phyloP scores from a whole-genome alignment of 1,284 basidiomycete genomes.

The Marasmius tenuissimus region DNA sequence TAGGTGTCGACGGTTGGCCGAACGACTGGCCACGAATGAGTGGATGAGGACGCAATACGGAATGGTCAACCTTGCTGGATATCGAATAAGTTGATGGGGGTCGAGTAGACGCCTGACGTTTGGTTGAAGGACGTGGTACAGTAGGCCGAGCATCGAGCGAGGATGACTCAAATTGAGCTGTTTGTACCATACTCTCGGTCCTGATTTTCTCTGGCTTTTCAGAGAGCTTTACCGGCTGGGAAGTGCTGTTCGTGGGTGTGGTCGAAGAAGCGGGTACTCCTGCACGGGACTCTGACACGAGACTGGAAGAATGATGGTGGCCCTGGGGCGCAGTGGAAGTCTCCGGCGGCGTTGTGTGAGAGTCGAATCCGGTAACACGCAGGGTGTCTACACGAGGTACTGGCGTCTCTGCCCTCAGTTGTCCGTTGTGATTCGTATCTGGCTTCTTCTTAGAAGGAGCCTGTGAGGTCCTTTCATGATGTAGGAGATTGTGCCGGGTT shows the following conservation, averaged over 20 bases:
- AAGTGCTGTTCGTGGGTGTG: background rate
- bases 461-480: background rate
- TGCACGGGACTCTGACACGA: conserved; percentile 1
- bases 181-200: conserved; percentile 1
- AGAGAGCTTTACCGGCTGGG: background rate
- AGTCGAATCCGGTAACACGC: conserved; percentile 33
- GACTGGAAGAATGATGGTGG: background rate
- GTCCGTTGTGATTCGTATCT: background rate
- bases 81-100: conserved; percentile 63
- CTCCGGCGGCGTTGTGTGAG: conserved; percentile 3
- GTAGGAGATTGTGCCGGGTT: background rate
- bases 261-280: background rate
- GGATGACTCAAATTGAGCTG: conserved; percentile 12
- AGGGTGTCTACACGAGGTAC: conserved; percentile 37
- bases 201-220: background rate
- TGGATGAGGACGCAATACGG: conserved; percentile 63
- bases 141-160: conserved; percentile 13
- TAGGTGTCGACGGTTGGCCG: conserved; percentile 36
- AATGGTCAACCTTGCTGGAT: conserved; percentile 28
- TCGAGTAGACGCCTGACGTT: conserved; percentile 40
- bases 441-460: background rate
- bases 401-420: conserved; percentile 13
- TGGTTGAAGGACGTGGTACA: conserved; percentile 21
- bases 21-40: conserved; percentile 72
- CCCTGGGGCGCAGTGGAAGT: conserved; percentile 7